Base-by-base conservation (phyloP, 768 basidiomycete genomes). In the Leccinum longicurvipes region DNA sequence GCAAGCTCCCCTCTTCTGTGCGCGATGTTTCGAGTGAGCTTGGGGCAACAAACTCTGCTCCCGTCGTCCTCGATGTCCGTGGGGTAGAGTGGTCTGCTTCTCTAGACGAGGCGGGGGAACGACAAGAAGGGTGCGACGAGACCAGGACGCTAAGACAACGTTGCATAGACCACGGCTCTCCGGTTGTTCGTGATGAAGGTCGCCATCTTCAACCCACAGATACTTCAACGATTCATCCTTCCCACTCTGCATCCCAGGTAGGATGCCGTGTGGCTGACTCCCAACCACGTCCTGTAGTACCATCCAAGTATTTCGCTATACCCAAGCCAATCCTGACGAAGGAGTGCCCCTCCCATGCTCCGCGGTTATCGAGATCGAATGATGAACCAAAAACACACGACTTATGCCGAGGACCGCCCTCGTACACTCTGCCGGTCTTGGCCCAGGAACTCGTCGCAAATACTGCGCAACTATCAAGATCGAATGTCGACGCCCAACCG, bases 181-280 rank as follows among this genome's bases (percentile, higher is more conserved):
- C 60, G 12, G 62, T 57, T 46, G 62, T 65, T 25, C 32, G 23
- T 2, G 48, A 50, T 7, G 34, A 47, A 19, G 32, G 10, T 32
- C 15, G 42, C 31, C 47, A 47, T 14, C 15, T 29, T 36, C 52
- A 31, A 6, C 56, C 44, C 31, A 48, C 39, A 24, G 59, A 59
- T 19, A 54, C 42, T 48, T 55, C 67, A 1, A 74, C 78, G 29
- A 62, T 79, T 11, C 67, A 70, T 29, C 78, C 83, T 10, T 85
- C 79, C 8, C 76, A 85, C 50, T 85, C 83, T 25, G 83, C 79
- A 27, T 85, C 83, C 27, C 83, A 82, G 60, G 55, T 70, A 41
- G 71, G 65, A 46, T 60, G 51, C 47, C 62, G 61, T 55, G 45
- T 23, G 46, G 54, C 47, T 45, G 53, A 57, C 15, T 14, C n/a